These are phyloP conservation scores for Aeschynomene evenia DNA, from an alignment of 306 rosid species.

Conservation along the genomic window DNA sequence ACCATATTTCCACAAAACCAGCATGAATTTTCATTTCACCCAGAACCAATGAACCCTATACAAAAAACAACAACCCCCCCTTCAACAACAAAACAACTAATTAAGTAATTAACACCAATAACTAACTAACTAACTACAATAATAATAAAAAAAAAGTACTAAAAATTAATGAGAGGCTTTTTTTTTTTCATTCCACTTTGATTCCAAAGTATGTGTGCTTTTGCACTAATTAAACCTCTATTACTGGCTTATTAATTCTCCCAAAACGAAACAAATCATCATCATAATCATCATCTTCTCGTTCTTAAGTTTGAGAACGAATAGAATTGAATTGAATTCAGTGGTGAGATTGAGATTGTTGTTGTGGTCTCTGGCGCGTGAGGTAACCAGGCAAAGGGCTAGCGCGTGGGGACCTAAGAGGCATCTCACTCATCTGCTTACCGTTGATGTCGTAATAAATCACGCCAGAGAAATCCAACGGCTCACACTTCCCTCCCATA, in stretches of 20 bases:
- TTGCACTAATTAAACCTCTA: neutral
- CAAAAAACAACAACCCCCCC: neutral
- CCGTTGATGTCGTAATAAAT: conserved; percentile 72
- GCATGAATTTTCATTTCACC: neutral
- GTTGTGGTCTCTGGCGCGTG: conserved; percentile 14
- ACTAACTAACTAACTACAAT: too few relatives aligned
- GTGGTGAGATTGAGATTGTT: neutral
- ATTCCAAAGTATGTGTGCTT: neutral
- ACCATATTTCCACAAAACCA: neutral
- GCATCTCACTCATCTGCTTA: conserved; percentile 48
- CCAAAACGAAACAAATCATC: neutral
- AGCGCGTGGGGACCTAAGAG: conserved; percentile 79
- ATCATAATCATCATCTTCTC: too few relatives aligned
- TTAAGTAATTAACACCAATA: neutral
- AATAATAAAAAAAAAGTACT: too few relatives aligned
- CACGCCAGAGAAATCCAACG: conserved; percentile 75
- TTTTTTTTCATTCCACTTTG: neutral
- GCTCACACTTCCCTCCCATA: conserved; percentile 92
- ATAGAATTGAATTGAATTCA: too few relatives aligned
- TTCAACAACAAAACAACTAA: neutral
- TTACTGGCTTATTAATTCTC: too few relatives aligned
- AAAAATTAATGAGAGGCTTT: neutral
- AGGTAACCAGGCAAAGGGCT: conserved; percentile 83
- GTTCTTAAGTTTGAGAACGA: neutral
- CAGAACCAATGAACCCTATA: neutral